phyloP scores from a whole-genome alignment of 306 rosid genomes.

The Ammopiptanthus mongolicus region DNA sequence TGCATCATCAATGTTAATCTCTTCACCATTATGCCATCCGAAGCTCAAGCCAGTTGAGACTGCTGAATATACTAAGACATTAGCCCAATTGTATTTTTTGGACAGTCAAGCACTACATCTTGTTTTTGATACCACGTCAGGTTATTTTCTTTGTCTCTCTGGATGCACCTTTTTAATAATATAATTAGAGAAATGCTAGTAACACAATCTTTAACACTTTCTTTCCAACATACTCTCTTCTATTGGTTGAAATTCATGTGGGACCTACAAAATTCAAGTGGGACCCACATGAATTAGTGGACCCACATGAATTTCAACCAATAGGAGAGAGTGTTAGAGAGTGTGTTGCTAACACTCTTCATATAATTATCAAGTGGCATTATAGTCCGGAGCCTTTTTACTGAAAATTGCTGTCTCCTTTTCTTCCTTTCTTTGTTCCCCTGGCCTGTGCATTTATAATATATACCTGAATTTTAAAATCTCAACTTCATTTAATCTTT shows the following conservation, averaged over 20 bases:
- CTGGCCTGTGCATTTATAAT: neutral
- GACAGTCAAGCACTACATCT: constrained; percentile 66
- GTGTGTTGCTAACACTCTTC: too few species aligned
- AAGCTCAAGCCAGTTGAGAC: constrained; percentile 65
- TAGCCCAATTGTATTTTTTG: constrained; percentile 71
- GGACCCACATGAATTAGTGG: too few species aligned
- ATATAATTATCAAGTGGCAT: neutral
- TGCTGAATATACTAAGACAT: constrained; percentile 57
- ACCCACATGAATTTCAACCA: too few species aligned
- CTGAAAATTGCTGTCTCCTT: neutral
- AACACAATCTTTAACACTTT: too few species aligned
- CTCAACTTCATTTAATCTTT: neutral
- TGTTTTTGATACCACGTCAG: constrained; percentile 66
- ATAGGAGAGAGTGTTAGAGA: too few species aligned
- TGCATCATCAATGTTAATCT: constrained; percentile 67
- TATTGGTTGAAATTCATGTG: too few species aligned
- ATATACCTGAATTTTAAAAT: constrained; percentile 6
- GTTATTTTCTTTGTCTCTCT: constrained; percentile 39
- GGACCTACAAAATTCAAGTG: too few species aligned
- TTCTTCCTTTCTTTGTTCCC: neutral
- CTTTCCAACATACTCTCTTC: too few species aligned
- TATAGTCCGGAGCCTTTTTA: neutral
- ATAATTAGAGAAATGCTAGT: too few species aligned
- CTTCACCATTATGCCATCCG: constrained; percentile 90
- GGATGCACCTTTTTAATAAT: neutral